phyloP scores from a whole-genome alignment of 495 filamentous ascomycete species.

The Chaetomium tenue region DNA sequence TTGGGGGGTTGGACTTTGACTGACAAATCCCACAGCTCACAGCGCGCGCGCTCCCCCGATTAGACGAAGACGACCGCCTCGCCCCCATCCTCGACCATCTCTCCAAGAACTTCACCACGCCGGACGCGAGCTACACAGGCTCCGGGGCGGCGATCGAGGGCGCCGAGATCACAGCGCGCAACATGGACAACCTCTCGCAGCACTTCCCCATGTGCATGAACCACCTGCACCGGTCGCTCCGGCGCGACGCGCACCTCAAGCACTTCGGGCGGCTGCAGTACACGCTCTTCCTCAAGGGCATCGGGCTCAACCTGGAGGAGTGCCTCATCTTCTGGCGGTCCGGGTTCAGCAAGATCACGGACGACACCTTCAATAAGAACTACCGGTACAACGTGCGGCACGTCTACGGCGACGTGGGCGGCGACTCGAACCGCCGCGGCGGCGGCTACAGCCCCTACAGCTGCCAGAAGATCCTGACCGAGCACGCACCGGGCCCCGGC shows the following conservation, averaged over 20 bases:
- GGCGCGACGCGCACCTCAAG: slow-evolving; percentile 83
- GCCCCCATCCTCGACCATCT: slow-evolving; percentile 91
- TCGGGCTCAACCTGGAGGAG: slow-evolving; percentile 87
- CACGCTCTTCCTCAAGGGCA: slow-evolving; percentile 94
- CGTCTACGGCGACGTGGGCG: slow-evolving; percentile 90
- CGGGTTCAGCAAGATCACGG: slow-evolving; percentile 75
- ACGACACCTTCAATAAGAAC: slow-evolving; percentile 91
- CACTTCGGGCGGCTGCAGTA: slow-evolving; percentile 95
- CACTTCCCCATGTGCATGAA: slow-evolving; percentile 96
- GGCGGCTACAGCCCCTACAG: slow-evolving; percentile 85
- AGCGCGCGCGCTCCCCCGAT: slow-evolving; percentile 79
- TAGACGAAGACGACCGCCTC: slow-evolving; percentile 96
- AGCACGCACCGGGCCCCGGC: slow-evolving; percentile 76
- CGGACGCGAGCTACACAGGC: slow-evolving; percentile 71
- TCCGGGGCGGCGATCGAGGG: slow-evolving; percentile 54
- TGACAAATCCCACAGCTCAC: slow-evolving; percentile 58
- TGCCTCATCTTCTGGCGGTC: slow-evolving; percentile 93
- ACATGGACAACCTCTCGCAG: slow-evolving; percentile 75
- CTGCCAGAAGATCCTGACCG: slow-evolving; percentile 90
- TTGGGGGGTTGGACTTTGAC: background rate
- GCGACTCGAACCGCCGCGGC: slow-evolving; percentile 80
- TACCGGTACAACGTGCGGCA: slow-evolving; percentile 97
- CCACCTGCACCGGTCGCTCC: slow-evolving; percentile 77
- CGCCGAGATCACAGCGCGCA: slow-evolving; percentile 72
- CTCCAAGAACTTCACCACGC: slow-evolving; percentile 86